Evolutionary conservation across 179 eudicot species (phyloP), one percentile per base, ranked within the genome.

Genomic region (Camellia oleifera): DNA sequence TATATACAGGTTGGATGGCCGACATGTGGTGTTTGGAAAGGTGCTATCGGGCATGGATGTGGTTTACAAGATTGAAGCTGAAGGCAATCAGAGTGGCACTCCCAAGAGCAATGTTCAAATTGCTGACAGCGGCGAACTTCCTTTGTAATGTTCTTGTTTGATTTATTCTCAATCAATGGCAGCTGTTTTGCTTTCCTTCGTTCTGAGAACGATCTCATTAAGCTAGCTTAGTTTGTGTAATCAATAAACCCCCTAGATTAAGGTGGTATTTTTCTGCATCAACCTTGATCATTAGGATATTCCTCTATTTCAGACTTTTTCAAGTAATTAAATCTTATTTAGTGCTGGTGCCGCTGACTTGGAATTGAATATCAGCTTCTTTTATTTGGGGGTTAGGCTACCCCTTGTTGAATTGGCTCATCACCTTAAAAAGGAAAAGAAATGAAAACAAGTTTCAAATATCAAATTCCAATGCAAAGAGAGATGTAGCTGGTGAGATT

Each of bases 11-110:
- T 92, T 96, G 91, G 99, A 96, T 84, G 98, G 97, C n/a, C 86
- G 85, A 69, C 98, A 96, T 74, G 99, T 96, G 0, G 99, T 96
- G 20, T 96, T 96, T 65, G 97, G 99, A 52, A 96, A 96, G 86
- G 99, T 96, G 32, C 78, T 96, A 32, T 94, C 98, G 2, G 98
- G 99, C 79, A 96, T 96, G 98, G 99, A 94, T 79, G 97, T 96
- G 23, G 94, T 94, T 74, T 96, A 94, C 88, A 94, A 91, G 89
- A 76, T 96, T 26, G 98, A 96, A 89, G 99, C 99, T 10, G 99
- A 96, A 83, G 99, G 98, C 46, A 78, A 48, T 17, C 97, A 94
- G 83, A 91, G 86, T 78, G 99, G 98, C 84, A 84, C 90, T 2
- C 99, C 98, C 65, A 94, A 92, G 80, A 91, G 94, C 88, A 89